Conservation (phyloP, 768 basidiomycete species). For the Amanita rubescens region DNA sequence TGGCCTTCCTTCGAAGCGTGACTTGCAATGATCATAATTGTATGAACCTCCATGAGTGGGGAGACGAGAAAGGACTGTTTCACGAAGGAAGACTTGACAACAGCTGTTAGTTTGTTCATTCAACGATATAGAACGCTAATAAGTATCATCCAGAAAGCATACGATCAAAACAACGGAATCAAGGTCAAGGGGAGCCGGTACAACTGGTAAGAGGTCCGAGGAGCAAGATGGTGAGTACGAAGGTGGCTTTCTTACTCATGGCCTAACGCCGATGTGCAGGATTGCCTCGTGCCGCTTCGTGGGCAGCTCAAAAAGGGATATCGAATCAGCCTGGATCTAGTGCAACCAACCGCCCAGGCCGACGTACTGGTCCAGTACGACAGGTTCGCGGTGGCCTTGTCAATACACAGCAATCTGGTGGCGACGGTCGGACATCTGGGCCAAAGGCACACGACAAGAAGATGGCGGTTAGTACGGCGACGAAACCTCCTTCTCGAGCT, state of each 20-base stretch:
- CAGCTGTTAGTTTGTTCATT: conserved; percentile 48
- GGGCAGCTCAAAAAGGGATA: conserved; percentile 41
- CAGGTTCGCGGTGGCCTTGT: conserved; percentile 34
- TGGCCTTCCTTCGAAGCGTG: conserved; percentile 83
- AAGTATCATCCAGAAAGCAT: conserved; percentile 58
- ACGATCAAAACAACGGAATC: conserved; percentile 87
- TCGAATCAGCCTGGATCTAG: conserved; percentile 14
- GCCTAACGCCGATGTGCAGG: conserved; percentile 25
- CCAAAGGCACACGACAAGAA: conserved; percentile 35
- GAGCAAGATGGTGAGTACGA: conserved; percentile 42
- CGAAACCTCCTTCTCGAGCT: conserved; percentile 39
- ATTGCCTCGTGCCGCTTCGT: conserved; percentile 63
- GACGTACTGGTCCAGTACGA: conserved; percentile 38
- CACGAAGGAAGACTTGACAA: conserved; percentile 92
- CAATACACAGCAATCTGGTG: conserved; percentile 16
- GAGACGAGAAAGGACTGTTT: conserved; percentile 97
- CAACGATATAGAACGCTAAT: conserved; percentile 6
- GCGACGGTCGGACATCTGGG: conserved; percentile 26
- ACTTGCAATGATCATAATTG: conserved; percentile 85
- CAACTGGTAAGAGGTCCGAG: conserved; percentile 50
- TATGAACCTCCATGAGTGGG: conserved; percentile 96
- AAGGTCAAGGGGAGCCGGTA: conserved; percentile 37
- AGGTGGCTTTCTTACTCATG: neutral
- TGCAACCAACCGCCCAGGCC: conserved; percentile 27
- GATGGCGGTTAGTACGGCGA: conserved; percentile 23